Base-by-base conservation (phyloP, 73 alveolate genomes). In the Tetrahymena malaccensis region DNA sequence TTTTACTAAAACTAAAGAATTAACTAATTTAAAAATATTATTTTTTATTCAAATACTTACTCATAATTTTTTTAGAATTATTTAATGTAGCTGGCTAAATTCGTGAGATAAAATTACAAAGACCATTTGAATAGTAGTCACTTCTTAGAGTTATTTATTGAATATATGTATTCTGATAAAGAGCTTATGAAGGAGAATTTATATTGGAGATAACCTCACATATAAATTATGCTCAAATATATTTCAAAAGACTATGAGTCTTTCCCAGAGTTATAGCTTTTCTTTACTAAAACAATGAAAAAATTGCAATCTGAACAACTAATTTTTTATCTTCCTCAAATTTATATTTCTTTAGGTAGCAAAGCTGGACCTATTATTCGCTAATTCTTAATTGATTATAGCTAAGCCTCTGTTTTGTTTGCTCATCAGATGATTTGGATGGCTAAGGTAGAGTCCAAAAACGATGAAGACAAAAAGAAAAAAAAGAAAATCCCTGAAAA, bases 361-460 rank as follows among this genome's bases (percentile, higher is more conserved):
- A 95, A 44, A 95, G 93, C 95, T 25, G 97, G 97, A 85, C 50
- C 94, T 34, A 56, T 95, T 43, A 95, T 97, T 56, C 95, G 97
- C 40, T 85, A 94, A 40, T 97, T 96, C 96, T 94, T 97, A 56
- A 97, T 97, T 17, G 97, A 97, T 55, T 96, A 96, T 57, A 94
- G 97, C 50, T 93, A 94, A 38, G 93, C 94, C 43, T 96, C 95
- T 55, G 97, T 98, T 19, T 94, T 96, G 10, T 96, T 97, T 50
- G 98, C 99, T 1, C 99, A 97, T 94, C 93, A 96, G 70, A 89
- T 96, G 4, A 93, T 96, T 15, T 97, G 99, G 99, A 93, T 96
- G 94, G 98, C 98, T 50, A 97, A 97, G 56, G 99, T 97, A 7
- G 99, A 97, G 85, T 43, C 96, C 19, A 84, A 96, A 85, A 96